Evolutionary conservation across 495 filamentous ascomycete species (phyloP).

Genomic region (Chaetomidium leptoderma): DNA sequence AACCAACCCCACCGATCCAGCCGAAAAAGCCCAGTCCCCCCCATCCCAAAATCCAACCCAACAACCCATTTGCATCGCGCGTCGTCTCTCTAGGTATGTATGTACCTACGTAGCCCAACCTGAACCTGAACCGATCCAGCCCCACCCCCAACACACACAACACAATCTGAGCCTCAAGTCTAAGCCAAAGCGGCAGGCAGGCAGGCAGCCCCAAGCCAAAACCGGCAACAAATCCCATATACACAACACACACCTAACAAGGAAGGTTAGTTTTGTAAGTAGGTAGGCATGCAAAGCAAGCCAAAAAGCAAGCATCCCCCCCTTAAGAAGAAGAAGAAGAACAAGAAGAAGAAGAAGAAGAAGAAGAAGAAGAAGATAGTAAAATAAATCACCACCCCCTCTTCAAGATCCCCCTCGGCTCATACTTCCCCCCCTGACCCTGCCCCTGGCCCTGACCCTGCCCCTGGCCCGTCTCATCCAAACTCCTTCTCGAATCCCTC

Average conservation of each 20-base stretch:
- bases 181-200: background rate
- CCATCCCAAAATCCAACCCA: no score
- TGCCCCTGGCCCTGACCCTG: slow-evolving; percentile 18
- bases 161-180: no score
- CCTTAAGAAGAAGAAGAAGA: no score
- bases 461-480: slow-evolving; percentile 55
- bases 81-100: no score
- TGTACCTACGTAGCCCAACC: no score
- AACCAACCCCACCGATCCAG: no score
- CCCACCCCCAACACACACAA: no score
- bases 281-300: background rate
- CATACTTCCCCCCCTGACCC: slow-evolving; percentile 1
- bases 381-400: slow-evolving; percentile 21
- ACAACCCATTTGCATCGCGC: no score
- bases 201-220: background rate
- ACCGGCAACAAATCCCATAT: background rate
- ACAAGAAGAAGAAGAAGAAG: no score
- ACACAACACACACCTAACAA: background rate
- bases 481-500: slow-evolving; percentile 60
- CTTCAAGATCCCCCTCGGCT: slow-evolving; percentile 17
- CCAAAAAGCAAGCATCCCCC: background rate
- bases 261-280: background rate
- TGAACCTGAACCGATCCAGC: no score
- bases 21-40: background rate
- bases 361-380: no score